phyloP scores from a whole-genome alignment of 371 early-diverging fungal genomes.

The Zychaea mexicana region DNA sequence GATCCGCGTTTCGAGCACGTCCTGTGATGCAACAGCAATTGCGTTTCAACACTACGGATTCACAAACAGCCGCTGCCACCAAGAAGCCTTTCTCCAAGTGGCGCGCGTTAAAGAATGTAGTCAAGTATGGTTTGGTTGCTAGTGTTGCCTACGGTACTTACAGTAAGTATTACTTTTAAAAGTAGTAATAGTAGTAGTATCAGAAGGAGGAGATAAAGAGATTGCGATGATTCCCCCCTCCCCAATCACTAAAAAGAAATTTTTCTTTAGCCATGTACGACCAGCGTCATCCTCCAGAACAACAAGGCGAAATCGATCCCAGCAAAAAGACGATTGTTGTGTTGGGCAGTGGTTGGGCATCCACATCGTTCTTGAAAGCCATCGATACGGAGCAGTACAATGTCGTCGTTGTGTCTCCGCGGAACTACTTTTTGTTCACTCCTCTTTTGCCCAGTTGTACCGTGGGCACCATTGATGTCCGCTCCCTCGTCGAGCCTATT shows the following conservation, averaged over 20 bases:
- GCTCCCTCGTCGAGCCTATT: slow-evolving; percentile 85
- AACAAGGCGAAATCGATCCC: slow-evolving; percentile 73
- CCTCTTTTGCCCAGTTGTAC: slow-evolving; percentile 88
- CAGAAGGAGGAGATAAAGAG: not conserved
- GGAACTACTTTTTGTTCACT: slow-evolving; percentile 94
- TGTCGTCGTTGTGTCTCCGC: slow-evolving; percentile 82
- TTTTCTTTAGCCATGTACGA: slow-evolving; percentile 44
- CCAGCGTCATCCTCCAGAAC: slow-evolving; percentile 61
- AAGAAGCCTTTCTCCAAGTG: slow-evolving; percentile 27
- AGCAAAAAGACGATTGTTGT: slow-evolving; percentile 81
- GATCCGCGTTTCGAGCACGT: slow-evolving; percentile 6
- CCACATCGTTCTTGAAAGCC: slow-evolving; percentile 78
- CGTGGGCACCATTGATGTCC: slow-evolving; percentile 84
- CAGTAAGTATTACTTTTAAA: slow-evolving; percentile 44
- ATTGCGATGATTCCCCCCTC: slow-evolving; percentile 7
- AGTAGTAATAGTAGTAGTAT: not conserved
- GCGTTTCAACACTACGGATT: slow-evolving; percentile 13
- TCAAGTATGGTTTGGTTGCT: slow-evolving; percentile 43
- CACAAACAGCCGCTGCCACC: not conserved
- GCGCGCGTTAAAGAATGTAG: slow-evolving; percentile 31
- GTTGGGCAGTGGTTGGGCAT: slow-evolving; percentile 88
- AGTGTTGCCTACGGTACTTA: slow-evolving; percentile 37
- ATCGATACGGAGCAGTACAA: slow-evolving; percentile 80
- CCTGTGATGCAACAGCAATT: slow-evolving; percentile 1
- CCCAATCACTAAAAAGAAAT: slow-evolving; percentile 6